A percentile compares a stretch with the other conserved stretches of the same genome.
Conservation (phyloP, 805 yeast genomes). For the Ogataea nakhonphanomensis region DNA sequence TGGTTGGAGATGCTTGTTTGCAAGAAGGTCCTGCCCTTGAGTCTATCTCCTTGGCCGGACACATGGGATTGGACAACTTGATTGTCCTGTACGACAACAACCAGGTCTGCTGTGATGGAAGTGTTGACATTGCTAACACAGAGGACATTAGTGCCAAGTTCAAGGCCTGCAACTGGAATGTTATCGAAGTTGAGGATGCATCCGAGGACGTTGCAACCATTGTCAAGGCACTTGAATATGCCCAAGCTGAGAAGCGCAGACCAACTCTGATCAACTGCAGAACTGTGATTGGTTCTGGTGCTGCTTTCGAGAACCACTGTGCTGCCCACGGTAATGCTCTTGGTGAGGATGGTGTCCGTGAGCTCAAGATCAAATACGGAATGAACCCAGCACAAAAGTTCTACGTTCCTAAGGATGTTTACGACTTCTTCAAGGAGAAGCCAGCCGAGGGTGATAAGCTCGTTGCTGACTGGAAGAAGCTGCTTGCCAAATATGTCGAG, state of each 20-base stretch:
- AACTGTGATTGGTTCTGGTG: constrained; percentile 94
- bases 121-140: constrained; percentile 84
- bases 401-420: constrained; percentile 78
- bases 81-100: constrained; percentile 96
- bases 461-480: constrained; percentile 71
- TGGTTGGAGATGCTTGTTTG: constrained; percentile 97
- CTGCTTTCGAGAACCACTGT: constrained; percentile 79
- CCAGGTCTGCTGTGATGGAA: constrained; percentile 95
- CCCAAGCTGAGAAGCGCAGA: constrained; percentile 28
- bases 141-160: constrained; percentile 87
- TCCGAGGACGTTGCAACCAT: constrained; percentile 77
- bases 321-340: constrained; percentile 95
- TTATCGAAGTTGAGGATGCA: constrained; percentile 65
- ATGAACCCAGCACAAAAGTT: constrained; percentile 84
- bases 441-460: constrained; percentile 59
- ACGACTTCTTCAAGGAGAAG: constrained; percentile 60
- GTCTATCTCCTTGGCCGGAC: constrained; percentile 94
- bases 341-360: constrained; percentile 87
- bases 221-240: constrained; percentile 50
- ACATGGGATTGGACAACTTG: constrained; percentile 85
- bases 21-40: constrained; percentile 97
- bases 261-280: constrained; percentile 87
- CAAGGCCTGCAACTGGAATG: constrained; percentile 94
- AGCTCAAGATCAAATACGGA: constrained; percentile 78
- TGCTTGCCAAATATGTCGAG: constrained; percentile 56